Evolutionary conservation across 192 early-diverging fungal genomes (phyloP).

Genomic region (Geranomyces michiganensis): DNA sequence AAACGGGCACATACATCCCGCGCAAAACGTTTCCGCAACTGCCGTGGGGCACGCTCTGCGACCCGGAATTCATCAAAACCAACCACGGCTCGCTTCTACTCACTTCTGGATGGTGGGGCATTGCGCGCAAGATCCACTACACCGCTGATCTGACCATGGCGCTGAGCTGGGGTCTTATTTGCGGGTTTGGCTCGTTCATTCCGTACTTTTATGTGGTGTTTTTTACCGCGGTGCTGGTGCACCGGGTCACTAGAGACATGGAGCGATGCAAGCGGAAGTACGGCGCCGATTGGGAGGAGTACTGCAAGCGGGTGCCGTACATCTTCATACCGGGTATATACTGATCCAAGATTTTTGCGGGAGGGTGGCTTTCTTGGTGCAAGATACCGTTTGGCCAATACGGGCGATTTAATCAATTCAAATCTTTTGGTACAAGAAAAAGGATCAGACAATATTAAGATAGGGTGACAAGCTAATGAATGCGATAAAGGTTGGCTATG

Average conservation of each 20-base stretch:
- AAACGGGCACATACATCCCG: conserved; percentile 79
- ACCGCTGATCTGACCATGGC: conserved; percentile 86
- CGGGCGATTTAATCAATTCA: no score
- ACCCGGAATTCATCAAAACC: conserved; percentile 83
- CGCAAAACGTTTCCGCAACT: conserved; percentile 79
- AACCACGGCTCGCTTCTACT: conserved; percentile 79
- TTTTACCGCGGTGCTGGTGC: conserved; percentile 84
- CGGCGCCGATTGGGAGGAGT: conserved; percentile 89
- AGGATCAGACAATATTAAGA: no score
- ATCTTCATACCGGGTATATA: conserved; percentile 75
- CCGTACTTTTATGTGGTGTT: conserved; percentile 94
- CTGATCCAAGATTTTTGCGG: neutral
- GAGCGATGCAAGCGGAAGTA: conserved; percentile 90
- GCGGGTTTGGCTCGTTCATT: conserved; percentile 76
- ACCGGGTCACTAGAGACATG: conserved; percentile 88
- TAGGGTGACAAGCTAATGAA: neutral
- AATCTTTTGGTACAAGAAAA: no score
- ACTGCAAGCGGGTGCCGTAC: conserved; percentile 80
- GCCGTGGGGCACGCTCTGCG: conserved; percentile 38
- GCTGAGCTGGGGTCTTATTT: conserved; percentile 84
- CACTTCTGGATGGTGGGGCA: conserved; percentile 92
- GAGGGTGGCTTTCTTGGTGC: no score
- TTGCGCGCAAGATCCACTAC: conserved; percentile 94
- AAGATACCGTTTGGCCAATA: no score
- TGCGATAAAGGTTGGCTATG: no score